These are phyloP conservation scores for Penicillium cosmopolitanum DNA, from an alignment of 495 filamentous ascomycete species.

Conservation along the genomic window DNA sequence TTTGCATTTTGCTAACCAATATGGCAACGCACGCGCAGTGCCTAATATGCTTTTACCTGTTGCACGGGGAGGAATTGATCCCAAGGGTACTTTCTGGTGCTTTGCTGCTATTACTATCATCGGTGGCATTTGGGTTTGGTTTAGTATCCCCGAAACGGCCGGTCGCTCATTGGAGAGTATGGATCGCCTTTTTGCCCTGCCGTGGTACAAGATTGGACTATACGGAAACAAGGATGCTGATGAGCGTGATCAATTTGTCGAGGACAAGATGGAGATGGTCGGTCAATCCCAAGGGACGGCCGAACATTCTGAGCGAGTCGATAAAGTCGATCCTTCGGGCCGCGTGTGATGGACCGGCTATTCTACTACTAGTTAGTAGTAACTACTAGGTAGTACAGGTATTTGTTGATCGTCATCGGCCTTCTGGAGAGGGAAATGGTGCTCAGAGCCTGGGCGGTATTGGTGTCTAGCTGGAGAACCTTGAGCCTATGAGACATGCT, in stretches of 20 bases:
- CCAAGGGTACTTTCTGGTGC: conserved; percentile 65
- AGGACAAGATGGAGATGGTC: conserved; percentile 27
- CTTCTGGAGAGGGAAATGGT: background rate
- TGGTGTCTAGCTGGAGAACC: too few relatives aligned
- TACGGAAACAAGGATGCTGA: conserved; percentile 56
- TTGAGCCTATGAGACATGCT: too few relatives aligned
- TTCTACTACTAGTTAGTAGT: too few relatives aligned
- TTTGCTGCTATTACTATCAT: conserved; percentile 63
- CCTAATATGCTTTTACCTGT: conserved; percentile 56
- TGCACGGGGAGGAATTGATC: conserved; percentile 33
- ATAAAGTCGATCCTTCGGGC: background rate
- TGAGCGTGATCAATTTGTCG: conserved; percentile 35
- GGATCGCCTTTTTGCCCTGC: conserved; percentile 66
- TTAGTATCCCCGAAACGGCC: conserved; percentile 43
- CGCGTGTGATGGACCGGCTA: background rate
- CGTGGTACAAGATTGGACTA: conserved; percentile 64
- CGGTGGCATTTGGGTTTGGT: conserved; percentile 59
- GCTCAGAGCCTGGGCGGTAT: background rate
- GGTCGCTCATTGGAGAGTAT: conserved; percentile 51
- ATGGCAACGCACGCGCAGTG: conserved; percentile 58
- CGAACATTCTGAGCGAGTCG: conserved; percentile 3
- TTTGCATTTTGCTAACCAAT: conserved; percentile 71
- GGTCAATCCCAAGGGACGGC: conserved; percentile 8
- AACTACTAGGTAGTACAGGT: too few relatives aligned
- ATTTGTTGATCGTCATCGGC: background rate